Evolutionary conservation across 106 monocot genomes (phyloP), one percentile per base, ranked within the genome.

Genomic region (Gastrodia elata): DNA sequence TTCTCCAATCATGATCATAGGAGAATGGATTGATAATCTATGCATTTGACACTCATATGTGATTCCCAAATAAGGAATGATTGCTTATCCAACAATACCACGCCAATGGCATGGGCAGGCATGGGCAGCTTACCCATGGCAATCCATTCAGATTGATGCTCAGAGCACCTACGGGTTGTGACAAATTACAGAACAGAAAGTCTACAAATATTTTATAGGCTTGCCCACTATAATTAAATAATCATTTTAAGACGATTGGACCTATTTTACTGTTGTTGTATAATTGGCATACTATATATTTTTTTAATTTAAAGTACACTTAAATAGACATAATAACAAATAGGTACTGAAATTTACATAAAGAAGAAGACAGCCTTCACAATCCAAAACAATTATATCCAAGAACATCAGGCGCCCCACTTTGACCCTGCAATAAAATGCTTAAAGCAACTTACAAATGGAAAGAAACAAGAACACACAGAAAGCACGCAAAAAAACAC

Each of bases 331-430:
- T 59, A 59, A 8, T 32, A 61, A 30, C 14, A 32, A 61, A 30
- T 61, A 32, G 61, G 30, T 32, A 1, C 9, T 9, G 59, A 22
- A 72, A 34, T 87, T 76, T 88, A 97, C 97, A 80, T 93, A 90
- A 46, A 97, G 86, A 69, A 90, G 80, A 65, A 97, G 88, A 71
- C 32, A 42, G 65, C 81, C 83, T 59, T 97, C 92, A 64, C 86
- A 76, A 34, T 74, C 70, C 74, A 97, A 77, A 22, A 93, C 80
- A 41, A 93, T 32, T 46, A 97, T 81, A 74, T 97, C 97, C 57
- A 30, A 84, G 71, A 86, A 90, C 41, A 85, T 83, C 58, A 93
- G 74, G 49, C 36, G 38, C 52, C 88, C 90, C 76, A 83, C 68
- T 84, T 79, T 77, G 68, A 78, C 77, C 80, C 92, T 96, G 92